A percentile compares a stretch with the other conserved stretches of the same genome.
Evolutionary conservation across 192 early-diverging fungal species (phyloP).

Genomic region (Helicostylum pulchrum): DNA sequence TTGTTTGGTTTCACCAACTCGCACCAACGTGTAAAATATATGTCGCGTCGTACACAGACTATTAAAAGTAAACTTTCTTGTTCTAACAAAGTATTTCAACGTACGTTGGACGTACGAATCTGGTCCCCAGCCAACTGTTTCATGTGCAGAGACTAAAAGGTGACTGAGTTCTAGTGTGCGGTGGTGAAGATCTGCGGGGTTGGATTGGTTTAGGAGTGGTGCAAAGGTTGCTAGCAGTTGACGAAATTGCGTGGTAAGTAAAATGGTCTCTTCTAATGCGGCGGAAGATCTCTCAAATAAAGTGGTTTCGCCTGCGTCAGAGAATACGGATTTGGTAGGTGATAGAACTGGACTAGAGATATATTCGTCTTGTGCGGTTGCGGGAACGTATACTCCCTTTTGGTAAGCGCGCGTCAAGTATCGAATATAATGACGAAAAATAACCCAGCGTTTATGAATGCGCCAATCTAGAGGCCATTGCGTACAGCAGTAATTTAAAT

Average conservation of each 20-base stretch:
- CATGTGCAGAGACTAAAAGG: conserved; percentile 8
- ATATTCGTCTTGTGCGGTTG: not conserved
- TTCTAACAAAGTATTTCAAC: not conserved
- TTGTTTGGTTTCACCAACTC: conserved; percentile 65
- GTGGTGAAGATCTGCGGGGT: not conserved
- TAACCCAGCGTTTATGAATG: conserved; percentile 49
- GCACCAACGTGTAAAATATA: conserved; percentile 50
- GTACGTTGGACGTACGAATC: not conserved
- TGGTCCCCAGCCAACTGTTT: conserved; percentile 10
- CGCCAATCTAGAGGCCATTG: conserved; percentile 47
- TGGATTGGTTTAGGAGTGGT: not conserved
- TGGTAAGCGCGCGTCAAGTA: conserved; percentile 41
- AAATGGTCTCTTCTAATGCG: conserved; percentile 7
- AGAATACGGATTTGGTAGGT: conserved; percentile 1
- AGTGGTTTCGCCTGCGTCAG: not conserved
- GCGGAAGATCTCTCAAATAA: not conserved
- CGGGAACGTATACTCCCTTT: conserved; percentile 32
- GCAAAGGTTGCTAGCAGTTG: conserved; percentile 14
- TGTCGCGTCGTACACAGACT: conserved; percentile 64
- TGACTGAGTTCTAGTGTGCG: conserved; percentile 2
- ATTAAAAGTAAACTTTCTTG: conserved; percentile 59
- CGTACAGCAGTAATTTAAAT: conserved; percentile 14
- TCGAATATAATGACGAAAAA: conserved; percentile 50
- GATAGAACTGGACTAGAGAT: conserved; percentile 2
- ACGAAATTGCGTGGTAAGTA: not conserved